A percentile compares a stretch with the other conserved stretches of the same genome.
Evolutionary conservation across 192 early-diverging fungal species (phyloP).

Genomic region (Coemansia sp.): DNA sequence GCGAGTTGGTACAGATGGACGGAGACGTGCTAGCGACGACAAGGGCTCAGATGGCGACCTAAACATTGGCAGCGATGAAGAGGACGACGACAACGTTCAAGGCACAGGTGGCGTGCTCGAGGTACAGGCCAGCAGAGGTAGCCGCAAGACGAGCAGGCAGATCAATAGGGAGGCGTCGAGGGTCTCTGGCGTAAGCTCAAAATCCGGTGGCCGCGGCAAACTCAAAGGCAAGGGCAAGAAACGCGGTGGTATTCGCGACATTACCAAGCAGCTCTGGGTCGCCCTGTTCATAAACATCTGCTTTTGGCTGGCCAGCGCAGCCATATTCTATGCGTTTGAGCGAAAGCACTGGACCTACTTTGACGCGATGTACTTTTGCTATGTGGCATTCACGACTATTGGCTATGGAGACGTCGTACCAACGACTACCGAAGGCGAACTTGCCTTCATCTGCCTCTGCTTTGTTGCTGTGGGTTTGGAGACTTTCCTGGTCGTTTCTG

Average conservation of each 20-base stretch:
- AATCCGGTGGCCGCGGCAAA: conserved; percentile 2
- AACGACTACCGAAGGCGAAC: conserved; percentile 36
- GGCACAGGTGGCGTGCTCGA: conserved; percentile 2
- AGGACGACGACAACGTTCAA: neutral
- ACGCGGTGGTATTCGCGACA: conserved; percentile 9
- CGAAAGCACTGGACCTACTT: conserved; percentile 47
- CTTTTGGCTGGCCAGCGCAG: conserved; percentile 50
- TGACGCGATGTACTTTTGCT: conserved; percentile 58
- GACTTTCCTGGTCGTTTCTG: conserved; percentile 54
- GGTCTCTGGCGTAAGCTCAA: conserved; percentile 5
- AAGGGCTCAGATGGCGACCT: neutral
- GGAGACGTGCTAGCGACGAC: neutral
- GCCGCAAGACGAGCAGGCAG: neutral
- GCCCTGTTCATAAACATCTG: conserved; percentile 40
- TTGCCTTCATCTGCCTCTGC: conserved; percentile 53
- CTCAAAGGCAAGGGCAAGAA: conserved; percentile 3
- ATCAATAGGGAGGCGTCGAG: conserved; percentile 1
- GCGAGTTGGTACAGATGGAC: conserved; percentile 2
- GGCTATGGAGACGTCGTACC: conserved; percentile 57
- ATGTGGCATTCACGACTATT: conserved; percentile 59
- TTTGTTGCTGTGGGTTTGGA: conserved; percentile 57
- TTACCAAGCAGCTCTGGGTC: conserved; percentile 44
- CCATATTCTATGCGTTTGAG: conserved; percentile 45
- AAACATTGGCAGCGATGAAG: neutral
- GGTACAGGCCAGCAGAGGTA: neutral